phyloP scores from a whole-genome alignment of 2,329 filamentous ascomycete species.

The Camillea tinctor region DNA sequence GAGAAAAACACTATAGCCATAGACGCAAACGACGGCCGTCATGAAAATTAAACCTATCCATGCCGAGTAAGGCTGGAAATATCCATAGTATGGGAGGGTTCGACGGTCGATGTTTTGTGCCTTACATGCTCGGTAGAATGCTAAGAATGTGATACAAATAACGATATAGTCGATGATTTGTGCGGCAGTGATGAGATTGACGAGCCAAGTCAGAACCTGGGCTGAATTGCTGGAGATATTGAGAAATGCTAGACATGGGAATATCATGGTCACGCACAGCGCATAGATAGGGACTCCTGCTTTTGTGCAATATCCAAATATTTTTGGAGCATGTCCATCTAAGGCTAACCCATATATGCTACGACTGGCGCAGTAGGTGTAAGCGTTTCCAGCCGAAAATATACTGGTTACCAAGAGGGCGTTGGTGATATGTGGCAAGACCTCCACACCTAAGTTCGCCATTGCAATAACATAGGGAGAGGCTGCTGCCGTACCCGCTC shows the following conservation, averaged over 20 bases:
- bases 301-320: slow-evolving; percentile 50
- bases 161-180: slow-evolving; percentile 12
- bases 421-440: slow-evolving; percentile 58
- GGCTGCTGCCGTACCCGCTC: slow-evolving; percentile 50
- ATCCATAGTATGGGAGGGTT: slow-evolving; percentile 15
- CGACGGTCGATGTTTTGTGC: slow-evolving; percentile 28
- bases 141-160: slow-evolving; percentile 10
- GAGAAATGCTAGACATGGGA: slow-evolving; percentile 37
- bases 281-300: slow-evolving; percentile 60
- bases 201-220: slow-evolving; percentile 12
- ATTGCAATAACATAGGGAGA: slow-evolving; percentile 54
- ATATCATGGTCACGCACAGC: slow-evolving; percentile 52
- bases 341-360: slow-evolving; percentile 55
- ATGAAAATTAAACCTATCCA: slow-evolving; percentile 11
- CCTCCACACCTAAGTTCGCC: slow-evolving; percentile 47
- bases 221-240: slow-evolving; percentile 8
- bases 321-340: slow-evolving; percentile 49
- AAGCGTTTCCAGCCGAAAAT: slow-evolving; percentile 57
- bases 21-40: slow-evolving; percentile 7
- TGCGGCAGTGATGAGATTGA: slow-evolving; percentile 11
- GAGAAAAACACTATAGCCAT: slow-evolving; percentile 14
- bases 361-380: slow-evolving; percentile 55
- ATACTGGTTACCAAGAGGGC: slow-evolving; percentile 55
- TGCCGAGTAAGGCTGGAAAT: slow-evolving; percentile 11
- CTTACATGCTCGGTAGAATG: slow-evolving; percentile 11